Percentiles rank a stretch among this genome's conserved stretches.
phyloP scores from a whole-genome alignment of 345 rosid genomes.

The Camelina sativa region DNA sequence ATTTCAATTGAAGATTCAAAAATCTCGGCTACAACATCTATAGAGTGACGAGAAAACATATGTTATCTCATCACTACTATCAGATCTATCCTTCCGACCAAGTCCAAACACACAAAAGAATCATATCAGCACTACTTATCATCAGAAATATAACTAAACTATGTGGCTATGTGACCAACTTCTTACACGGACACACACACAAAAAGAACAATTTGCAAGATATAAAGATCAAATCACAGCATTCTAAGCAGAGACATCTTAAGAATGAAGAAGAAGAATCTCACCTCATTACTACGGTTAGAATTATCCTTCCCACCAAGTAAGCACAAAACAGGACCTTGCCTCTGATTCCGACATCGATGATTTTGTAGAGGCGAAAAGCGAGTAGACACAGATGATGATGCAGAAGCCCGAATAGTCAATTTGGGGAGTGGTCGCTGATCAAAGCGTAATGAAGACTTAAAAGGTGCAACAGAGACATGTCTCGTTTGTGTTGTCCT shows the following conservation, averaged over 20 bases:
- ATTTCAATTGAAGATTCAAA: background rate
- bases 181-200: constrained; percentile 1
- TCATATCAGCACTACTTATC: background rate
- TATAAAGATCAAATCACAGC: background rate
- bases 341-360: constrained; percentile 33
- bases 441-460: constrained; percentile 16
- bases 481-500: constrained; percentile 12
- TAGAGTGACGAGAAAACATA: background rate
- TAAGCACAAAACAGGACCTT: constrained; percentile 48
- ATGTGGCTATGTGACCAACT: background rate
- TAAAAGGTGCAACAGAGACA: background rate
- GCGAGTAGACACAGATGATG: constrained; percentile 27
- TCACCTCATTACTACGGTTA: constrained; percentile 49
- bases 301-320: constrained; percentile 66
- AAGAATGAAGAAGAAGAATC: background rate
- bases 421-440: constrained; percentile 15
- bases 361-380: constrained; percentile 38
- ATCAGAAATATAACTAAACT: constrained; percentile 19
- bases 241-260: background rate
- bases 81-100: constrained; percentile 52
- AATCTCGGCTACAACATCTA: background rate
- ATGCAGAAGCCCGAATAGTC: constrained; percentile 27
- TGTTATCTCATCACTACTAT: constrained; percentile 45
- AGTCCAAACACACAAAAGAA: constrained; percentile 7
- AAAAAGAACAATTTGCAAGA: background rate